Evolutionary conservation across 176 grass and related monocot species (phyloP).

Genomic region (Poa pratensis): DNA sequence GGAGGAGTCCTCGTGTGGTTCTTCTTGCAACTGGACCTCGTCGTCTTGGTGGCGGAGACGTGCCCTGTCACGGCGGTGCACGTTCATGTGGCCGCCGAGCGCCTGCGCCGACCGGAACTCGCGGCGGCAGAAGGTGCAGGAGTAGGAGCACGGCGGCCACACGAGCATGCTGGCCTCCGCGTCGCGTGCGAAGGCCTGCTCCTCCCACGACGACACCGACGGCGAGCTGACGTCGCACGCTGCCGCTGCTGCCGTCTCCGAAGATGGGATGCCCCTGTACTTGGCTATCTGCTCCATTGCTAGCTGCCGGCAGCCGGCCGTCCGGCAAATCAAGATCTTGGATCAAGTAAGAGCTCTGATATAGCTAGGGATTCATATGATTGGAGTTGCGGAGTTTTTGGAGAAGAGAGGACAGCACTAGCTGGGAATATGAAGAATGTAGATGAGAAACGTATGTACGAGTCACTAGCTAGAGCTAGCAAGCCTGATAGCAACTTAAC

Average conservation of each 20-base stretch:
- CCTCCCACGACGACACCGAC: constrained; percentile 65
- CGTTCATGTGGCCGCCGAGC: constrained; percentile 98
- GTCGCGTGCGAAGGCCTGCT: constrained; percentile 82
- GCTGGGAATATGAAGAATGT: background rate
- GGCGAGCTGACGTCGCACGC: background rate
- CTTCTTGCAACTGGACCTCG: background rate
- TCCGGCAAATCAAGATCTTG: background rate
- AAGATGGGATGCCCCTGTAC: constrained; percentile 21
- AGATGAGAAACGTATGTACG: background rate
- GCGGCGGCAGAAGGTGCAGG: constrained; percentile 83
- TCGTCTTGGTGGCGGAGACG: constrained; percentile 53
- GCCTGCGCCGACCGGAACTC: constrained; percentile 96
- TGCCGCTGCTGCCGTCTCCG: background rate
- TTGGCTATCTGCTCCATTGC: constrained; percentile 48
- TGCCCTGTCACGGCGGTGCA: constrained; percentile 85
- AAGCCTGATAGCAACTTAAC: background rate
- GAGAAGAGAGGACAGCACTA: constrained; percentile 21
- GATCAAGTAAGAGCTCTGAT: background rate
- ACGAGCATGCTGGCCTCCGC: constrained; percentile 60
- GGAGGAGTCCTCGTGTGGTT: background rate
- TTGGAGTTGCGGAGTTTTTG: background rate
- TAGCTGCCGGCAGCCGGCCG: constrained; percentile 7
- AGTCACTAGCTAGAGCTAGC: constrained; percentile 1
- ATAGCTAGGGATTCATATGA: constrained; percentile 1
- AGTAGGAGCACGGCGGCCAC: constrained; percentile 92